phyloP scores from a whole-genome alignment of 169 alveolate species.

The Babesia sp. region DNA sequence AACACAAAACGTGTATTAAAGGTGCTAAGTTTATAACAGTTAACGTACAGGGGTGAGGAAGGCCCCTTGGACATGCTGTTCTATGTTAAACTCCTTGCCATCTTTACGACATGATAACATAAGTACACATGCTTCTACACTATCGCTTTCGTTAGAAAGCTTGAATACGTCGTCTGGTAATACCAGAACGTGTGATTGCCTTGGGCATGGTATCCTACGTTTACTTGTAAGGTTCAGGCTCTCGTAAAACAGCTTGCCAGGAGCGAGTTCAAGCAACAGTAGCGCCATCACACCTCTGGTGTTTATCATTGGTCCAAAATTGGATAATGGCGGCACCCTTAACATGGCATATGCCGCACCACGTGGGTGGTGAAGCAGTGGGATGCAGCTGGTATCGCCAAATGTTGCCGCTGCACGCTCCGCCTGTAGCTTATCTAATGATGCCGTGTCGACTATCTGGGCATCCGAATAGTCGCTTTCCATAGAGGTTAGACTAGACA shows the following conservation, averaged over 20 bases:
- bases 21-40: too few relatives aligned
- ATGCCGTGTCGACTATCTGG: constrained; percentile 30
- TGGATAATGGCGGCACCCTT: constrained; percentile 28
- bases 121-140: constrained; percentile 34
- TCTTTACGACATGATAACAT: constrained; percentile 39
- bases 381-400: constrained; percentile 14
- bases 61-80: constrained; percentile 41
- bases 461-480: constrained; percentile 50
- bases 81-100: constrained; percentile 44
- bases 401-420: background rate
- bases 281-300: constrained; percentile 51
- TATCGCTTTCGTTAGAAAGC: constrained; percentile 47
- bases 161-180: constrained; percentile 60
- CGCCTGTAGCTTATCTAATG: constrained; percentile 2
- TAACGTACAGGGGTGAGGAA: constrained; percentile 1
- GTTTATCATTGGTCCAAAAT: constrained; percentile 58
- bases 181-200: constrained; percentile 48
- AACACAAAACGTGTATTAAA: too few relatives aligned
- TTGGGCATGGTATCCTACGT: constrained; percentile 28
- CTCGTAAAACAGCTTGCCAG: constrained; percentile 45
- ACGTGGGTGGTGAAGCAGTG: constrained; percentile 31
- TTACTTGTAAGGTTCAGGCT: constrained; percentile 33
- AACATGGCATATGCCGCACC: constrained; percentile 37
- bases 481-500: background rate
- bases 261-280: constrained; percentile 35